Percentiles rank a stretch among this genome's conserved stretches.
phyloP scores from a whole-genome alignment of 805 yeast genomes.

The Metschnikowia koreensis region DNA sequence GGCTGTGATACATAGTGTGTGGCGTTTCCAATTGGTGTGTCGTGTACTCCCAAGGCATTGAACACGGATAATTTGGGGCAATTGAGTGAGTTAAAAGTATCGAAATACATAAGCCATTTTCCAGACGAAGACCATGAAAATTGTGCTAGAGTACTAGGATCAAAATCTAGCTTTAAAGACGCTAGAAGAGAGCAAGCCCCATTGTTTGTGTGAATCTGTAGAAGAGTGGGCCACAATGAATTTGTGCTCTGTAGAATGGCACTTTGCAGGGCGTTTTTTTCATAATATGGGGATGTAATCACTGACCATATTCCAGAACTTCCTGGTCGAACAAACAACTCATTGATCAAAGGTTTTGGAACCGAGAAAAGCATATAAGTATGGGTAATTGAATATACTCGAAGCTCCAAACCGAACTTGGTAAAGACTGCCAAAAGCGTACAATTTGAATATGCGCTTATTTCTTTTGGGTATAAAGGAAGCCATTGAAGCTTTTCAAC shows the following conservation, averaged over 20 bases:
- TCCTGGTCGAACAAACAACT: constrained; percentile 21
- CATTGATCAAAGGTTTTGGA: constrained; percentile 29
- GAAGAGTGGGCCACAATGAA: constrained; percentile 10
- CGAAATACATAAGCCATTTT: constrained; percentile 33
- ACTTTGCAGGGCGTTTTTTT: constrained; percentile 12
- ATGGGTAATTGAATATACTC: constrained; percentile 38
- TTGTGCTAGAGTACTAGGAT: constrained; percentile 8
- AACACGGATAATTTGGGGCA: constrained; percentile 30
- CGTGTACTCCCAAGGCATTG: constrained; percentile 27
- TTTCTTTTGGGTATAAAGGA: constrained; percentile 19
- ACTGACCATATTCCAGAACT: constrained; percentile 32
- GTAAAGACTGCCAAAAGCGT: constrained; percentile 35
- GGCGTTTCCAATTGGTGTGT: background rate
- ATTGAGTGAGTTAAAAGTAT: constrained; percentile 21
- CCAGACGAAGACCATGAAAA: constrained; percentile 36
- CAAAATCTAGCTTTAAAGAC: constrained; percentile 23
- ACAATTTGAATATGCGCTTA: constrained; percentile 31
- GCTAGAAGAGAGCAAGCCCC: constrained; percentile 30
- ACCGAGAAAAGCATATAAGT: constrained; percentile 31
- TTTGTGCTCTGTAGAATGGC: constrained; percentile 5
- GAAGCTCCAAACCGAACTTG: constrained; percentile 24
- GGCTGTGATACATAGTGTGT: constrained; percentile 9
- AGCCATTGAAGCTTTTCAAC: constrained; percentile 37
- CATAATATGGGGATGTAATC: constrained; percentile 24
- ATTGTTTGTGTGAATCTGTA: constrained; percentile 29